Conservation (phyloP, 2,329 filamentous ascomycete genomes). For the Ilyonectria mors-panacis region DNA sequence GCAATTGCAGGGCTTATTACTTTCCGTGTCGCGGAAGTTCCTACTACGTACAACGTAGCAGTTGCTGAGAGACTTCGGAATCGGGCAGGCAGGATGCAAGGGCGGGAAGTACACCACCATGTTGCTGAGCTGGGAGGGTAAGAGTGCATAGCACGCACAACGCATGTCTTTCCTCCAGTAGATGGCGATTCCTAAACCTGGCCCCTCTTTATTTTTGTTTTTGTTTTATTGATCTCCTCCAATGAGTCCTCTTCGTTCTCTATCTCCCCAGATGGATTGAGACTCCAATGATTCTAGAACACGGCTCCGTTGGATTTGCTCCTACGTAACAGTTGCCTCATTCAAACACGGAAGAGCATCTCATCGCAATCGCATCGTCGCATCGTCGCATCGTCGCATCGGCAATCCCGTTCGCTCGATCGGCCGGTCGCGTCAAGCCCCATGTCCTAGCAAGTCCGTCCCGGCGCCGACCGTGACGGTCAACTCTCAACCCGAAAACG, state of each 20-base stretch:
- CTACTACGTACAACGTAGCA: not conserved
- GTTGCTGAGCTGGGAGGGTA: not conserved
- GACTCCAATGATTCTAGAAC: constrained; percentile 22
- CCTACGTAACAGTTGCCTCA: constrained; percentile 43
- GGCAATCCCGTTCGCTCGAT: constrained; percentile 32
- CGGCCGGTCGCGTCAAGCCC: constrained; percentile 16
- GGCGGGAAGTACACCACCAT: constrained; percentile 2
- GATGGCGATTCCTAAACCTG: not conserved
- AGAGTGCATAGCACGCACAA: not conserved
- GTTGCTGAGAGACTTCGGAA: not conserved
- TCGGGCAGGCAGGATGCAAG: constrained; percentile 5
- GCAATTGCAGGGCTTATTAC: not conserved
- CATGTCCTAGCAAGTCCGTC: constrained; percentile 15
- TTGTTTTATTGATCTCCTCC: not conserved
- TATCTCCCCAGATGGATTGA: not conserved
- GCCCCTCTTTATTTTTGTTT: not conserved
- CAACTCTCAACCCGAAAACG: constrained; percentile 8
- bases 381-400: constrained; percentile 17
- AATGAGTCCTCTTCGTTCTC: not conserved
- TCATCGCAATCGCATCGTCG: not conserved
- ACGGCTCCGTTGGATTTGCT: constrained; percentile 16
- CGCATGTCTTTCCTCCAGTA: not conserved
- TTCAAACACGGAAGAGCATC: constrained; percentile 4
- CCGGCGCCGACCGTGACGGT: constrained; percentile 16
- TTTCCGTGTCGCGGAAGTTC: not conserved